Percentiles rank a stretch among this genome's conserved stretches.
These are phyloP conservation scores for Plasmodium knowlesi DNA, from an alignment of 169 alveolate genomes.

Conservation along the genomic window DNA sequence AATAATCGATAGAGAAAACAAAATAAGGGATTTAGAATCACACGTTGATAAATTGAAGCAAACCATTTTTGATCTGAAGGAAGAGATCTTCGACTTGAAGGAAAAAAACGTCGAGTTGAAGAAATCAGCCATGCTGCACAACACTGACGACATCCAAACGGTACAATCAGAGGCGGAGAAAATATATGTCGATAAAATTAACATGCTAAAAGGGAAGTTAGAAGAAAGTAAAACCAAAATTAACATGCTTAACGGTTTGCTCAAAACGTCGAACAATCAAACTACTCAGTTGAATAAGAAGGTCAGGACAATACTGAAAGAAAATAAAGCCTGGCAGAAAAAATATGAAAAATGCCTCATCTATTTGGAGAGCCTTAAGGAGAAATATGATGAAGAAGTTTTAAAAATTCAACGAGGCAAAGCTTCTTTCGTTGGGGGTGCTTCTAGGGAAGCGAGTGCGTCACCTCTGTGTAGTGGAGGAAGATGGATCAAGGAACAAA, in stretches of 20 bases:
- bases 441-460: not conserved
- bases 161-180: constrained; percentile 29
- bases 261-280: constrained; percentile 68
- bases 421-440: not conserved
- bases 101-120: constrained; percentile 18
- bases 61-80: constrained; percentile 20
- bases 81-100: constrained; percentile 40
- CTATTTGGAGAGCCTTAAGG: constrained; percentile 47
- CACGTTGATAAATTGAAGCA: not conserved
- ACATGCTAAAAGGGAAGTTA: constrained; percentile 34
- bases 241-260: constrained; percentile 22
- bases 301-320: constrained; percentile 28
- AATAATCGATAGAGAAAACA: not conserved
- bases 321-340: constrained; percentile 49
- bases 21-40: constrained; percentile 10
- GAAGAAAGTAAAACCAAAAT: constrained; percentile 57
- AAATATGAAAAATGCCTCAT: constrained; percentile 57
- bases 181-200: constrained; percentile 48
- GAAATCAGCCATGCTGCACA: not conserved
- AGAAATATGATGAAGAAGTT: constrained; percentile 34
- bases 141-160: constrained; percentile 11
- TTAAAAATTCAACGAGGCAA: not conserved
- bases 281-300: constrained; percentile 46
- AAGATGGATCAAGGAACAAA: not conserved
- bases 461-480: not conserved